Evolutionary conservation across 805 yeast species (phyloP), one percentile per base, ranked within the genome.

Genomic region (Hanseniaspora clermontiae): DNA sequence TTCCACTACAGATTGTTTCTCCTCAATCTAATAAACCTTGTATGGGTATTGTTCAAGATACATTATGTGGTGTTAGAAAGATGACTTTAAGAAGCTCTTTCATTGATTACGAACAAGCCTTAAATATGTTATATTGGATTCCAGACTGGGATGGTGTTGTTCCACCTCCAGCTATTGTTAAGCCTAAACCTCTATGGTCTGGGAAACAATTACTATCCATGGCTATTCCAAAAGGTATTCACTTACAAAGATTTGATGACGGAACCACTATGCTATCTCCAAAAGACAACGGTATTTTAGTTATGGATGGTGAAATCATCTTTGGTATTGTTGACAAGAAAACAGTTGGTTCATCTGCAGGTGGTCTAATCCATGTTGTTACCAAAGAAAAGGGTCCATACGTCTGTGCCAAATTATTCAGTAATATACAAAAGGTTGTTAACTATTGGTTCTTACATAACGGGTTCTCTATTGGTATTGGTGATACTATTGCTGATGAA

Each of bases 1-100:
- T 93, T 54, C 98, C 98, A 9, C 76, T 90, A 57, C 98, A 93
- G 72, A 93, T 93, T 77, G 96, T 93, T 42, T 89, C 97, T 17
- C 97, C 99, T 12, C 99, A 93, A 72, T 87, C 96, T 1, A 93
- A 93, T 70, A 93, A 93, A 72, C 99, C 99, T 40, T 96, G 95
- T 61, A 93, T 93, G 99, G 99, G 99, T 74, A 93, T 93, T 75
- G 98, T 93, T 60, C 99, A 93, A 75, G 99, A 93, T 72, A 90
- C 99, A 0, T 75, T 93, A 62, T 89, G 97, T 79, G 99, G 98
- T 75, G 77, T 91, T 55, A 83, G 98, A 73, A 93, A 93, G 69
- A 80, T 93, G 86, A 91, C 98, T 0, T 73, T 87, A 60, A 83
- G 96, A 70, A 98, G 93, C 68, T 78, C 74, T 46, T 93, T 90